A percentile compares a stretch with the other conserved stretches of the same genome.
phyloP scores from a whole-genome alignment of 805 yeast species.

The Wickerhamomyces kurtzmanii region DNA sequence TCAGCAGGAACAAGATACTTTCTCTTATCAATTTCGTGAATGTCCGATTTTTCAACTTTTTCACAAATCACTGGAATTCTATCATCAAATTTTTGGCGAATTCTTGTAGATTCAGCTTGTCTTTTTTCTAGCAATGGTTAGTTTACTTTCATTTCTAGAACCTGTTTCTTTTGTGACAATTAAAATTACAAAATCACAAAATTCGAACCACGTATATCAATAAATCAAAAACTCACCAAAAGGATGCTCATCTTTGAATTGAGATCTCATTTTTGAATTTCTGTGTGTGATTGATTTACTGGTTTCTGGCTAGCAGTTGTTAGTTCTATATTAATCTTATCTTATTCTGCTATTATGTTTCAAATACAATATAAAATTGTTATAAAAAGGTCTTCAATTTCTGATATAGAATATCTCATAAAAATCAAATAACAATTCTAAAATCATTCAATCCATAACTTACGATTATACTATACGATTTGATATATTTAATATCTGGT shows the following conservation, averaged over 20 bases:
- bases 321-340: no score
- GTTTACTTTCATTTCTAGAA: no score
- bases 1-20: constrained; percentile 95
- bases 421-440: no score
- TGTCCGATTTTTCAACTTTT: constrained; percentile 92
- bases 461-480: no score
- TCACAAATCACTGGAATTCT: constrained; percentile 96
- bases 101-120: constrained; percentile 89
- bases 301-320: no score
- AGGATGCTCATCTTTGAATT: constrained; percentile 92
- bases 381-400: no score
- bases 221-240: constrained; percentile 49
- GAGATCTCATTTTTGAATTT: constrained; percentile 60
- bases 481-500: no score
- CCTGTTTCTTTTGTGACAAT: background rate
- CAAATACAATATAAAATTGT: no score
- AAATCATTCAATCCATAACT: no score
- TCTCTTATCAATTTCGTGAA: constrained; percentile 93
- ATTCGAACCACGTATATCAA: background rate
- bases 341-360: no score
- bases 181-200: background rate
- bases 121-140: constrained; percentile 54
- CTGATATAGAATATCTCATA: no score
- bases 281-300: constrained; percentile 3
- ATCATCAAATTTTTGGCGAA: constrained; percentile 79